Conservation (phyloP, 2,329 filamentous ascomycete species). For the Colletotrichum lupini region DNA sequence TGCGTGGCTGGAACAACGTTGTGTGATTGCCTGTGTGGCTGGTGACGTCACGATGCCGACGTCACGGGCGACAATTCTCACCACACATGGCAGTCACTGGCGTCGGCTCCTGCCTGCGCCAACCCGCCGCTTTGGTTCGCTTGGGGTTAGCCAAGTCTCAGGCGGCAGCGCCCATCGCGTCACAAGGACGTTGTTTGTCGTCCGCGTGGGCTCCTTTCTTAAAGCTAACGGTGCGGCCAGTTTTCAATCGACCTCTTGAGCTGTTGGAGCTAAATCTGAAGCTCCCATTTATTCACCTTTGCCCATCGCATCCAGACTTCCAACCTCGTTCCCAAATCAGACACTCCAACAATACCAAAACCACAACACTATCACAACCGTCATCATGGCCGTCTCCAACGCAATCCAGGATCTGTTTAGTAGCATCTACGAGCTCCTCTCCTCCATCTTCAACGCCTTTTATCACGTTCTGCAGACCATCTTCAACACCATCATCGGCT, state of each 20-base stretch:
- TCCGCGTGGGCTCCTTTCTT: constrained; percentile 7
- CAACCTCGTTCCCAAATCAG: background rate
- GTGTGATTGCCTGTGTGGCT: constrained; percentile 28
- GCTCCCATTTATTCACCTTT: background rate
- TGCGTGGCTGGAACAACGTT: constrained; percentile 25
- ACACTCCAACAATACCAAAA: background rate
- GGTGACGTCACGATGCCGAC: constrained; percentile 36
- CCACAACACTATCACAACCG: background rate
- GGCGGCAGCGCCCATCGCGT: constrained; percentile 7
- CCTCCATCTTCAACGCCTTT: constrained; percentile 49
- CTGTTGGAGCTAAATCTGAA: background rate
- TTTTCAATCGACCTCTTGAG: background rate
- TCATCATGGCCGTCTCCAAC: constrained; percentile 47
- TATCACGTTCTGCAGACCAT: constrained; percentile 48
- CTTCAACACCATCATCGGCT: constrained; percentile 46
- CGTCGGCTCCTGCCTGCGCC: constrained; percentile 7
- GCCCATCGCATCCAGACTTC: background rate
- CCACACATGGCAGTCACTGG: background rate
- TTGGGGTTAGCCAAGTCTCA: constrained; percentile 18
- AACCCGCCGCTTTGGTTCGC: background rate
- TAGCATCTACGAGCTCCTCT: constrained; percentile 54
- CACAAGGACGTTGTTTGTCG: constrained; percentile 20
- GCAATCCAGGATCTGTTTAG: constrained; percentile 52
- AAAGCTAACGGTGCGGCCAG: background rate
- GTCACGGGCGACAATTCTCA: constrained; percentile 10